Evolutionary conservation across 169 alveolate genomes (phyloP).

Genomic region (Cryptosporidium sp.): DNA sequence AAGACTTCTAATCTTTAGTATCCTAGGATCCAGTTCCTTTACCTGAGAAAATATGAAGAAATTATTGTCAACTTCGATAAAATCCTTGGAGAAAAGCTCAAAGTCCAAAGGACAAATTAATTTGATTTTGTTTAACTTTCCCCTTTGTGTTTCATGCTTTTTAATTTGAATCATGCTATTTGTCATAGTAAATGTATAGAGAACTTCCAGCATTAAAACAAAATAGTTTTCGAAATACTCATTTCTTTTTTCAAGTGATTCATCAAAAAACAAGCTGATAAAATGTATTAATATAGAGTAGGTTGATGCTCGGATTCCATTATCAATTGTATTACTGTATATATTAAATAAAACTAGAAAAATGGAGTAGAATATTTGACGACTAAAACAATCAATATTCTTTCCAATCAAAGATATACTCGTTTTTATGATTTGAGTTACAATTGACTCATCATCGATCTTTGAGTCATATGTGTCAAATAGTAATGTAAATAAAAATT

Average conservation of each 20-base stretch:
- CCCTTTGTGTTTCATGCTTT: slow-evolving; percentile 8
- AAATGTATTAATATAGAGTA: slow-evolving; percentile 25
- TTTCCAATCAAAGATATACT: slow-evolving; percentile 5
- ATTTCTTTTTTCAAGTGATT: not conserved
- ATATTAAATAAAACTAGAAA: slow-evolving; percentile 29
- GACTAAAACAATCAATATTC: slow-evolving; percentile 13
- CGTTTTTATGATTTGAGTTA: slow-evolving; percentile 12
- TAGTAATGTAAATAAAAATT: slow-evolving; percentile 15
- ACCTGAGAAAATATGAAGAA: slow-evolving; percentile 28
- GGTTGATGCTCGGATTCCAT: slow-evolving; percentile 37
- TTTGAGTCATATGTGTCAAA: slow-evolving; percentile 21
- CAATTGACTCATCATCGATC: slow-evolving; percentile 20
- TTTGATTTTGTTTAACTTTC: not conserved
- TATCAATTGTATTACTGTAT: slow-evolving; percentile 44
- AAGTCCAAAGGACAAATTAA: slow-evolving; percentile 22
- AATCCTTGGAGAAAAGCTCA: slow-evolving; percentile 16
- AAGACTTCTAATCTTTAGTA: slow-evolving; percentile 10
- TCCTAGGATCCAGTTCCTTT: slow-evolving; percentile 35
- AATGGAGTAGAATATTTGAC: slow-evolving; percentile 20
- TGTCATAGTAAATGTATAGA: slow-evolving; percentile 43
- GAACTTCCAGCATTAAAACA: slow-evolving; percentile 1
- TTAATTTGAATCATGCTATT: slow-evolving; percentile 16
- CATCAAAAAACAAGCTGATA: slow-evolving; percentile 24
- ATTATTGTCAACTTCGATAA: slow-evolving; percentile 44
- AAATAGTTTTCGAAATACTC: slow-evolving; percentile 45